These are phyloP conservation scores for Helotiales sp. DNA, from an alignment of 2,329 filamentous ascomycete species.

Conservation along the genomic window DNA sequence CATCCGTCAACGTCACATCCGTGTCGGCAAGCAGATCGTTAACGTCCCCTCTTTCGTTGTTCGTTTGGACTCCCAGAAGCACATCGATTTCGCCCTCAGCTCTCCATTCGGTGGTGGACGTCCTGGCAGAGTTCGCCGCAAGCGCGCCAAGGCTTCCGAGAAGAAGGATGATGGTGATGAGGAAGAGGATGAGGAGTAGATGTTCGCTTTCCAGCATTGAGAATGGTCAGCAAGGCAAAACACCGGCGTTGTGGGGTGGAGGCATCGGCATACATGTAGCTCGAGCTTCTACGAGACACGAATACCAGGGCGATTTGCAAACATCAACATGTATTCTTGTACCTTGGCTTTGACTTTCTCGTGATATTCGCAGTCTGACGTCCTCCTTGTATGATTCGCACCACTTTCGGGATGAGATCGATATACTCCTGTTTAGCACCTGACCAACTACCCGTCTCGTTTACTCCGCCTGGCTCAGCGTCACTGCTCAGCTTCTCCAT, in stretches of 20 bases:
- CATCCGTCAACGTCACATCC: slow-evolving; percentile 99
- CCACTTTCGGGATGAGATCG: no score
- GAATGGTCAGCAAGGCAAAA: background rate
- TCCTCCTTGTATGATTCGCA: no score
- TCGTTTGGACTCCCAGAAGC: slow-evolving; percentile 99
- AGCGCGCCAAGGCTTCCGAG: slow-evolving; percentile 98
- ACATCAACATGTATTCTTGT: background rate
- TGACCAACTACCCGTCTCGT: no score
- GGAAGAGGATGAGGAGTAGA: slow-evolving; percentile 63
- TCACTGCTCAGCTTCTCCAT: no score
- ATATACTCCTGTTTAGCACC: no score
- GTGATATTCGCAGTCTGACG: background rate
- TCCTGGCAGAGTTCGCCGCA: slow-evolving; percentile 96
- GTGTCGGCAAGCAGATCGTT: slow-evolving; percentile 99
- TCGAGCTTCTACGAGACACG: background rate
- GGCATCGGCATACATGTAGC: slow-evolving; percentile 10
- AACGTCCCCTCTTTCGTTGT: slow-evolving; percentile 99
- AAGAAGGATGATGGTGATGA: slow-evolving; percentile 77
- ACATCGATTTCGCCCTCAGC: slow-evolving; percentile 98
- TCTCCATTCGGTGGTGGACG: slow-evolving; percentile 98
- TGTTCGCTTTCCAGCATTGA: slow-evolving; percentile 9
- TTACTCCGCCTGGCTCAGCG: no score
- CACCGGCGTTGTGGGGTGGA: background rate
- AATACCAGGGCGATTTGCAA: background rate
- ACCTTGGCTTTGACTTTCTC: background rate